These are phyloP conservation scores for Phytophthora palmivora DNA, from an alignment of 352 stramenopile genomes.

Conservation along the genomic window DNA sequence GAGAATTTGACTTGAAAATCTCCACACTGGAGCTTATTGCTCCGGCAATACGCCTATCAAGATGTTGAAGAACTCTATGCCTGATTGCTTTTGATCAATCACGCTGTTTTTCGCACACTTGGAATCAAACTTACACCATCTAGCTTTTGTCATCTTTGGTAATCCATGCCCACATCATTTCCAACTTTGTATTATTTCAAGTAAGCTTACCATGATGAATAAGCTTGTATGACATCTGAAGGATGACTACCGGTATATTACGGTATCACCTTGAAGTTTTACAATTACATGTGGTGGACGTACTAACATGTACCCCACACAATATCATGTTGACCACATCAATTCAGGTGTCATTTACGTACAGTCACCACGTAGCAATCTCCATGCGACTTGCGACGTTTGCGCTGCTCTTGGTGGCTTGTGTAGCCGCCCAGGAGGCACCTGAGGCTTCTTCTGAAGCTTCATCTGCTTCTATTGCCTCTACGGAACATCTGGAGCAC, in stretches of 20 bases:
- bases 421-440: slow-evolving; percentile 13
- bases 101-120: too few species aligned
- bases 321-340: background rate
- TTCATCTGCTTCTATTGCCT: background rate
- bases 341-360: background rate
- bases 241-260: too few species aligned
- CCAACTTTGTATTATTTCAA: too few species aligned
- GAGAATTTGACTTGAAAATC: slow-evolving; percentile 8
- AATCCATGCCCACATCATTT: too few species aligned
- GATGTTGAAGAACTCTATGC: background rate
- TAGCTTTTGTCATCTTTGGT: too few species aligned
- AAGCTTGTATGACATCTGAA: too few species aligned
- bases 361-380: background rate
- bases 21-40: background rate
- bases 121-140: too few species aligned
- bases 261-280: too few species aligned
- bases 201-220: too few species aligned
- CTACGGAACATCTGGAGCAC: slow-evolving; percentile 11
- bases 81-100: background rate
- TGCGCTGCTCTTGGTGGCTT: slow-evolving; percentile 9
- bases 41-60: background rate
- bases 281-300: too few species aligned
- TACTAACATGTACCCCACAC: too few species aligned
- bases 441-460: background rate
- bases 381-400: slow-evolving; percentile 10